A percentile compares a stretch with the other conserved stretches of the same genome.
These are phyloP conservation scores for Metarhizium brunneum DNA, from an alignment of 2,329 filamentous ascomycete genomes.

Conservation along the genomic window DNA sequence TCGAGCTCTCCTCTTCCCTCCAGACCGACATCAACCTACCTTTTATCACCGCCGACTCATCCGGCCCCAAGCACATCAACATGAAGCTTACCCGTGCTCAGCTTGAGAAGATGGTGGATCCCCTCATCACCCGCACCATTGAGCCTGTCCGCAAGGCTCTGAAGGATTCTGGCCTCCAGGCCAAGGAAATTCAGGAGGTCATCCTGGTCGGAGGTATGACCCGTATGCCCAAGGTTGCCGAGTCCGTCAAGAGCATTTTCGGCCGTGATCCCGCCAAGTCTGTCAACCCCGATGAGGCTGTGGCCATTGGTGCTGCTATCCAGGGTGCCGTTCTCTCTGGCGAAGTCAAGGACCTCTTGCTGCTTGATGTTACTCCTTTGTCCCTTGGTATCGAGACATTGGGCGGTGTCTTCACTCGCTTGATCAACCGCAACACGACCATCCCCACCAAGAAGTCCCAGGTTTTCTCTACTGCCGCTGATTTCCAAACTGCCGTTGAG, in stretches of 20 bases:
- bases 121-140: slow-evolving; percentile 75
- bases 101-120: slow-evolving; percentile 87
- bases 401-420: slow-evolving; percentile 91
- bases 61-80: slow-evolving; percentile 98
- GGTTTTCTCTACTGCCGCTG: slow-evolving; percentile 90
- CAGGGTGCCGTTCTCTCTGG: slow-evolving; percentile 95
- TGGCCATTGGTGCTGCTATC: slow-evolving; percentile 93
- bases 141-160: slow-evolving; percentile 94
- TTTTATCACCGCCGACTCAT: slow-evolving; percentile 94
- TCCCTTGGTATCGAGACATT: slow-evolving; percentile 98
- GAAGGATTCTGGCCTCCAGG: slow-evolving; percentile 85
- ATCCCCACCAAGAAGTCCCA: slow-evolving; percentile 99
- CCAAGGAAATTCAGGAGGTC: slow-evolving; percentile 94
- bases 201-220: slow-evolving; percentile 99
- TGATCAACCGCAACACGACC: slow-evolving; percentile 99
- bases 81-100: slow-evolving; percentile 85
- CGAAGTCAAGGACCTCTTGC: slow-evolving; percentile 90
- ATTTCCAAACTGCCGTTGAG: slow-evolving; percentile 97
- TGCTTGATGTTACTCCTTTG: slow-evolving; percentile 89
- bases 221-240: slow-evolving; percentile 96
- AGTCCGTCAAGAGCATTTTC: slow-evolving; percentile 95
- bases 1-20: slow-evolving; percentile 88
- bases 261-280: slow-evolving; percentile 95
- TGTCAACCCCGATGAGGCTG: slow-evolving; percentile 96
- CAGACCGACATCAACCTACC: slow-evolving; percentile 98